Evolutionary conservation across 2,329 filamentous ascomycete species (phyloP).

Genomic region (Curvularia eragrostidis): DNA sequence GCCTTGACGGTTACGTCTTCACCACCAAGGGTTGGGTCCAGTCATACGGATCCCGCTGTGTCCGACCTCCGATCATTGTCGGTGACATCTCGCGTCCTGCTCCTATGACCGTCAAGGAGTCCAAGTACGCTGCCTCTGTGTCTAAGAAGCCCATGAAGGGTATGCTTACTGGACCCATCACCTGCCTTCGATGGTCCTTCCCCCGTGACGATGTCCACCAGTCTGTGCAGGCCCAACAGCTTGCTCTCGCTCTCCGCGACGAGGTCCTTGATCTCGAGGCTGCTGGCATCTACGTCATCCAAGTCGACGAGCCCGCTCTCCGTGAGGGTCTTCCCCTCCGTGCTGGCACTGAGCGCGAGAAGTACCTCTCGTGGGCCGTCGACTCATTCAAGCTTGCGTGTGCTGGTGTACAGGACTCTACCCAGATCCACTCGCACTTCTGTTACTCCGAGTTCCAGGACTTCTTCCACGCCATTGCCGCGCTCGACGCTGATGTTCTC

Average conservation of each 20-base stretch:
- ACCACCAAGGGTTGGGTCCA: constrained; percentile 99
- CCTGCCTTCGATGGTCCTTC: constrained; percentile 99
- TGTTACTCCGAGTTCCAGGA: constrained; percentile 99
- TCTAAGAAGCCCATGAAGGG: constrained; percentile 99
- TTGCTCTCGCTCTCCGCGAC: constrained; percentile 96
- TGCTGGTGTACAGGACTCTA: constrained; percentile 90
- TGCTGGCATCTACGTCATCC: constrained; percentile 96
- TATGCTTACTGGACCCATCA: constrained; percentile 99
- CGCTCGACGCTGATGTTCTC: constrained; percentile 96
- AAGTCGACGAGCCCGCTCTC: constrained; percentile 98
- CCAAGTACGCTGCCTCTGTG: constrained; percentile 95
- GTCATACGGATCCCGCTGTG: constrained; percentile 97
- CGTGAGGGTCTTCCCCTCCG: constrained; percentile 99
- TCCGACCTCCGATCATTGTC: constrained; percentile 97
- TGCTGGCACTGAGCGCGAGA: constrained; percentile 89
- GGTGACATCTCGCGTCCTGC: constrained; percentile 97
- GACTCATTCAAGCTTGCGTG: constrained; percentile 97
- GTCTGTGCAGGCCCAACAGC: constrained; percentile 97
- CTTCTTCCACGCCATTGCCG: constrained; percentile 99
- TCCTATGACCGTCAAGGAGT: constrained; percentile 99
- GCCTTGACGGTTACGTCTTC: constrained; percentile 95
- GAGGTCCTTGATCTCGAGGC: constrained; percentile 98
- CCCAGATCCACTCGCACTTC: constrained; percentile 99
- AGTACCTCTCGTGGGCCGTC: constrained; percentile 97
- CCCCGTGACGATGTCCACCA: constrained; percentile 99